These are phyloP conservation scores for Alternaria triticina DNA, from an alignment of 2,329 filamentous ascomycete species.

Conservation along the genomic window DNA sequence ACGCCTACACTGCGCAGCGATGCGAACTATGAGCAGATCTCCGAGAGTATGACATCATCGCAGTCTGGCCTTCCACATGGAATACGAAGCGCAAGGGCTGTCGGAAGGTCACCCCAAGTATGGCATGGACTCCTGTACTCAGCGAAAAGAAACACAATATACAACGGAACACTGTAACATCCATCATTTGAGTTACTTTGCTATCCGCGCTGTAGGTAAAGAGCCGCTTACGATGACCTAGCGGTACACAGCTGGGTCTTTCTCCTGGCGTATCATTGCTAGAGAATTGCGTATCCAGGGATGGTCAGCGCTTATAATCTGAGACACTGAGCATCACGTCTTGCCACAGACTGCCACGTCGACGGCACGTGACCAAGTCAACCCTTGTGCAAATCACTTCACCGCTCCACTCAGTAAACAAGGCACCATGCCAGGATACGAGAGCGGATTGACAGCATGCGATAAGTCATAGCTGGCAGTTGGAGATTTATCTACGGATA, in stretches of 20 bases:
- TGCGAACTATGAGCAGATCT: neutral
- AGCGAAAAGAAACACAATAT: neutral
- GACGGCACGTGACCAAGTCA: conserved; percentile 16
- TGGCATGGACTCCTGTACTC: neutral
- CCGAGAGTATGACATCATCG: neutral
- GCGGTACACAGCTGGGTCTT: neutral
- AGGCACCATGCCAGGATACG: conserved; percentile 8
- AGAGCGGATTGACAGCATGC: neutral
- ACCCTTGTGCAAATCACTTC: conserved; percentile 19
- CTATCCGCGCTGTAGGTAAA: neutral
- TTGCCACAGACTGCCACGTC: conserved; percentile 8
- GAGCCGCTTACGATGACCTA: neutral
- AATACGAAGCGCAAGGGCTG: neutral
- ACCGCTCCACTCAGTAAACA: conserved; percentile 19
- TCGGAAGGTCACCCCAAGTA: neutral
- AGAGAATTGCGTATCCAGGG: neutral
- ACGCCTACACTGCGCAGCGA: neutral
- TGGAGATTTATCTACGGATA: neutral
- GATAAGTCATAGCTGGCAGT: neutral
- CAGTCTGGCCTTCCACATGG: neutral
- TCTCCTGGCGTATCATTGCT: neutral
- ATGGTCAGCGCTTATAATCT: neutral
- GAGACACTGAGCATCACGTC: neutral
- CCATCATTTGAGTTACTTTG: neutral
- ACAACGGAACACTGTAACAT: neutral